Evolutionary conservation across 2,329 filamentous ascomycete species (phyloP).

Genomic region (Biscogniauxia marginata): DNA sequence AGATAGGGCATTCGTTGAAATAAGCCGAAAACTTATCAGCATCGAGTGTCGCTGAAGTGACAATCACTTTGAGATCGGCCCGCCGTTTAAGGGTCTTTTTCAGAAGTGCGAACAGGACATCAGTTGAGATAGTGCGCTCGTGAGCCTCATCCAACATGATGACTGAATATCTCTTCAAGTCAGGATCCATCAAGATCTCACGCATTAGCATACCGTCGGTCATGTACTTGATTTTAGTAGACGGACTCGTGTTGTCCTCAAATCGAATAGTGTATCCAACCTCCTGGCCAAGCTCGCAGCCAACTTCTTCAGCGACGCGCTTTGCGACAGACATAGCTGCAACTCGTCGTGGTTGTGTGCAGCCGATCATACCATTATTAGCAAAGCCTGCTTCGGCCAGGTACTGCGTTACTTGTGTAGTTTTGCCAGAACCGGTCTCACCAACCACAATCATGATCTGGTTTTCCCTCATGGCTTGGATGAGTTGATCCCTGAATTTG

Average conservation of each 20-base stretch:
- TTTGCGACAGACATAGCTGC: conserved; percentile 97
- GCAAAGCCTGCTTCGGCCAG: conserved; percentile 89
- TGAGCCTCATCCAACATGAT: conserved; percentile 99
- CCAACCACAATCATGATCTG: conserved; percentile 95
- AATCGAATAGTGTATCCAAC: conserved; percentile 98
- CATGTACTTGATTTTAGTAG: conserved; percentile 98
- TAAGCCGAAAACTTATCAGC: conserved; percentile 97
- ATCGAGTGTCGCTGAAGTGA: conserved; percentile 93
- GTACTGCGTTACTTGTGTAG: conserved; percentile 93
- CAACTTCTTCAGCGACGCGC: conserved; percentile 93
- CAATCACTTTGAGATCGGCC: conserved; percentile 88
- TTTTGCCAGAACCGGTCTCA: conserved; percentile 96
- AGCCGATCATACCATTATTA: conserved; percentile 86
- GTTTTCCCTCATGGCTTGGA: conserved; percentile 83
- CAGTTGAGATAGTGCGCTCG: conserved; percentile 93
- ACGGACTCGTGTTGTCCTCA: conserved; percentile 84
- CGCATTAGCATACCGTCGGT: conserved; percentile 97
- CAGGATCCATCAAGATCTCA: conserved; percentile 89
- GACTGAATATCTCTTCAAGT: conserved; percentile 85
- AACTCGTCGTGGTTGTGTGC: conserved; percentile 94
- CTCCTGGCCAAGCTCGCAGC: conserved; percentile 84
- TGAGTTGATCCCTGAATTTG: conserved; percentile 81
- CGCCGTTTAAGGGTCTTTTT: conserved; percentile 89
- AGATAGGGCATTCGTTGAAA: conserved; percentile 94
- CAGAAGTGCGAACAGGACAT: conserved; percentile 88